phyloP scores from a whole-genome alignment of 352 stramenopile genomes.

The Phytophthora vignae region DNA sequence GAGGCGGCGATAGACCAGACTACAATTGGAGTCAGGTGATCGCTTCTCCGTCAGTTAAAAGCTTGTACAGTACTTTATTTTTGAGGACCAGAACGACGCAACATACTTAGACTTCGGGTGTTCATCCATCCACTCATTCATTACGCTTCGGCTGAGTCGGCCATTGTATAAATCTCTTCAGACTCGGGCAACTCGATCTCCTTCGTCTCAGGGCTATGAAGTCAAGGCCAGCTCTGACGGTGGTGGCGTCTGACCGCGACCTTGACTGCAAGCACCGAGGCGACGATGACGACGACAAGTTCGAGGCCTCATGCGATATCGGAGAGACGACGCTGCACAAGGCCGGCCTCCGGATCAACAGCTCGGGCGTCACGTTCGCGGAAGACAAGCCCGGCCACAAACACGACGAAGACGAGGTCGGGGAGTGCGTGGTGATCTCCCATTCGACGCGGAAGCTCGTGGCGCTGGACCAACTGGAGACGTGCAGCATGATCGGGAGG shows the following conservation, averaged over 20 bases:
- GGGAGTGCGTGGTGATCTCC: conserved; percentile 12
- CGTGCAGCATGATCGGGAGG: conserved; percentile 59
- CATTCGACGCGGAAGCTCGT: conserved; percentile 39
- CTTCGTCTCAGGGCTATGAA: conserved; percentile 13
- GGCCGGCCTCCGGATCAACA: conserved; percentile 70
- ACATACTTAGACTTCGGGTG: conserved; percentile 22
- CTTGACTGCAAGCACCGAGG: conserved; percentile 27
- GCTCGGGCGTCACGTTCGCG: conserved; percentile 64
- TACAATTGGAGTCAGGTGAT: neutral
- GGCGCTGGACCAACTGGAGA: conserved; percentile 62
- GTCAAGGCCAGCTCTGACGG: conserved; percentile 24
- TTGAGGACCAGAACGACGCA: conserved; percentile 25
- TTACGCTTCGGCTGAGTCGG: neutral
- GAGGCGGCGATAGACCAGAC: conserved; percentile 30
- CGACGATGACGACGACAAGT: conserved; percentile 47
- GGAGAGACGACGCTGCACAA: conserved; percentile 80
- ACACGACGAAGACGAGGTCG: conserved; percentile 31
- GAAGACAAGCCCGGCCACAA: conserved; percentile 22
- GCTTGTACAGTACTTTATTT: conserved; percentile 21
- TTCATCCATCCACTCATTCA: neutral
- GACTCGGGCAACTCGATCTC: neutral
- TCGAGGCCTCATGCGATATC: conserved; percentile 78
- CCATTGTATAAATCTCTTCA: conserved; percentile 7
- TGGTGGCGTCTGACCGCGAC: conserved; percentile 24
- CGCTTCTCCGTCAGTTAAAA: neutral